Base-by-base conservation (phyloP, 306 rosid genomes). In the Senna siamea region DNA sequence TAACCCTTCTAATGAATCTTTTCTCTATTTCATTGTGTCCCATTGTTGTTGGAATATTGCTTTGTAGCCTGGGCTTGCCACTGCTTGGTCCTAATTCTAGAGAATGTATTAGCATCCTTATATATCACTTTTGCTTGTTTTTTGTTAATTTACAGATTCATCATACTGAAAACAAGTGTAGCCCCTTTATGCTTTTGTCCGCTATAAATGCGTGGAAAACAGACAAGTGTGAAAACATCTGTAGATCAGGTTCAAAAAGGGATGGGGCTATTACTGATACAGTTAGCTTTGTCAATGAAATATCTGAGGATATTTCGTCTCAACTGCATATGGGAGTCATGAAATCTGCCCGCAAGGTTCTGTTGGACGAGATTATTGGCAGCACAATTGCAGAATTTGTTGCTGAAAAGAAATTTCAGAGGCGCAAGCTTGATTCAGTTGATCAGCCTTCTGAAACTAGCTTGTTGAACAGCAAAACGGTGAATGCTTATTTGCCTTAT, bases 311-410 rank as follows among this genome's bases (percentile, higher is more conserved):
- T 79, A 90, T 94, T 67, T 89, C 96, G 75, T 83, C 91, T 62
- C 96, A 92, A 70, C 86, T 94, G 74, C 96, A 89, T 74, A 68
- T 56, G 22, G 88, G 93, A 62, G 72, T 92, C 69, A 82, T 90
- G 89, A 94, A 90, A 87, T 76, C 96, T 13, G 89, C 97, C 74
- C 99, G 93, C 44, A 92, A 89, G 75, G 95, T 86, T 79, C 77
- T 94, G 81, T 80, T 94, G 13, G 99, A 94, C 83, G 99, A 93
- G 57, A 89, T 94, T 70, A 87, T 94, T 72, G 84, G 97, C 54
- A 85, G 69, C 75, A 73, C 85, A 56, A 92, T 94, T 81, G 87
- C 86, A 59, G 92, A 90, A 52, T 89, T 88, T 86, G 75, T 85
- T 76, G 70, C 80, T 22, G 76, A 79, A 57, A 89, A 70, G 83